Percentiles rank a stretch among this genome's conserved stretches.
phyloP scores from a whole-genome alignment of 352 stramenopile genomes.

The Pythium dissotocum region DNA sequence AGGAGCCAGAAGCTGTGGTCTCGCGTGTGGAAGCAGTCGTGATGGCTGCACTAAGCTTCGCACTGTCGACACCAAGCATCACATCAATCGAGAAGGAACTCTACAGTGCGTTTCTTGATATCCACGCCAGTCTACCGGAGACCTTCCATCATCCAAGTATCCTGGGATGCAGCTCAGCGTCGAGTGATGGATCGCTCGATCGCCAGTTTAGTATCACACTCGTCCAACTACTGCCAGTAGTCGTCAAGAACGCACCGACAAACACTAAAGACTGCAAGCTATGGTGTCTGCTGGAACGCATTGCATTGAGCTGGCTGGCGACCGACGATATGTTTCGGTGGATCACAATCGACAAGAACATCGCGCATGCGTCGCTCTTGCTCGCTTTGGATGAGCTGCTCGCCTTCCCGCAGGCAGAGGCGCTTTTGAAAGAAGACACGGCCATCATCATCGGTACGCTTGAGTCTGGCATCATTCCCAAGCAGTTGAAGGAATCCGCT shows the following conservation, averaged over 20 bases:
- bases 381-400: constrained; percentile 35
- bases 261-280: constrained; percentile 6
- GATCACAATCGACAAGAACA: constrained; percentile 52
- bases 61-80: neutral
- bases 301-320: constrained; percentile 48
- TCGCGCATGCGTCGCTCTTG: constrained; percentile 40
- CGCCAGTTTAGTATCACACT: constrained; percentile 56
- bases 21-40: constrained; percentile 13
- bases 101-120: neutral
- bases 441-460: constrained; percentile 7
- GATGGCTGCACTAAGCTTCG: constrained; percentile 1
- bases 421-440: neutral
- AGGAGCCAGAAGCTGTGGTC: constrained; percentile 14
- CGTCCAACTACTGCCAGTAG: constrained; percentile 40
- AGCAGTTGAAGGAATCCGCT: constrained; percentile 1
- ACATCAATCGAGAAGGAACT: neutral
- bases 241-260: constrained; percentile 15
- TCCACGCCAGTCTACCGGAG: constrained; percentile 6
- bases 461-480: neutral
- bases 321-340: constrained; percentile 72
- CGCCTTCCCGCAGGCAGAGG: neutral
- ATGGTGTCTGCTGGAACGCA: constrained; percentile 42
- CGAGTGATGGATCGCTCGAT: constrained; percentile 30
- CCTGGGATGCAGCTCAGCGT: neutral
- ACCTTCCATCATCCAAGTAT: neutral